Conservation (phyloP, 2,329 filamentous ascomycete species). For the Conoideocrella luteorostrata region DNA sequence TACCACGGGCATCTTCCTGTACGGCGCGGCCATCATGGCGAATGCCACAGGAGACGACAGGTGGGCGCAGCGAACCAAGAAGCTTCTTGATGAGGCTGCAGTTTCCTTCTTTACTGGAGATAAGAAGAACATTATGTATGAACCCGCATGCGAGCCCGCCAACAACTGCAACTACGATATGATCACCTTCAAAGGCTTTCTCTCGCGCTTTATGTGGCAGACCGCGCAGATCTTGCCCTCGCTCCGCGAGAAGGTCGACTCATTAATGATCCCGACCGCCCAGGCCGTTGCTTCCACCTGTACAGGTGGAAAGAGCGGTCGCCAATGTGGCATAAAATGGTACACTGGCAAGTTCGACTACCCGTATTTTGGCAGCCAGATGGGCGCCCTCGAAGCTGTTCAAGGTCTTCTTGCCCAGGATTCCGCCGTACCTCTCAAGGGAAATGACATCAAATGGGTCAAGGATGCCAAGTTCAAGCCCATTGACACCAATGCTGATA, state of each 20-base stretch:
- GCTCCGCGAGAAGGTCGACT: conserved; percentile 39
- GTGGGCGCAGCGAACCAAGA: conserved; percentile 48
- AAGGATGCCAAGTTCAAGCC: conserved; percentile 14
- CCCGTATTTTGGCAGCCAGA: conserved; percentile 55
- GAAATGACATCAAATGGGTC: conserved; percentile 36
- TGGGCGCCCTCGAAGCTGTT: conserved; percentile 57
- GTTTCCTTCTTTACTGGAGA: conserved; percentile 50
- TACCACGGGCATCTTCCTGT: conserved; percentile 58
- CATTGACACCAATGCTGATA: conserved; percentile 12
- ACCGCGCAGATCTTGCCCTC: conserved; percentile 51
- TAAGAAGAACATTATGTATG: conserved; percentile 55
- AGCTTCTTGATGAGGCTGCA: conserved; percentile 44
- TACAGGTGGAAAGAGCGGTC: conserved; percentile 44
- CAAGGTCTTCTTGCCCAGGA: conserved; percentile 49
- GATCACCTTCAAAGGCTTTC: conserved; percentile 62
- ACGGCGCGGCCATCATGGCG: conserved; percentile 57
- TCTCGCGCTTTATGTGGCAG: conserved; percentile 58
- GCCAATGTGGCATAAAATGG: conserved; percentile 57
- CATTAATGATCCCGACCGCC: conserved; percentile 45
- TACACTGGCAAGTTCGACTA: conserved; percentile 52
- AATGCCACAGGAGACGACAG: conserved; percentile 48
- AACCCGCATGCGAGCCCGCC: conserved; percentile 57
- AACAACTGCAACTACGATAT: conserved; percentile 56
- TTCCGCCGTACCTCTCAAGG: conserved; percentile 38
- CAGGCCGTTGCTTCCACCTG: conserved; percentile 51